phyloP scores from a whole-genome alignment of 805 yeast genomes.

The Kuraishia piskuri region DNA sequence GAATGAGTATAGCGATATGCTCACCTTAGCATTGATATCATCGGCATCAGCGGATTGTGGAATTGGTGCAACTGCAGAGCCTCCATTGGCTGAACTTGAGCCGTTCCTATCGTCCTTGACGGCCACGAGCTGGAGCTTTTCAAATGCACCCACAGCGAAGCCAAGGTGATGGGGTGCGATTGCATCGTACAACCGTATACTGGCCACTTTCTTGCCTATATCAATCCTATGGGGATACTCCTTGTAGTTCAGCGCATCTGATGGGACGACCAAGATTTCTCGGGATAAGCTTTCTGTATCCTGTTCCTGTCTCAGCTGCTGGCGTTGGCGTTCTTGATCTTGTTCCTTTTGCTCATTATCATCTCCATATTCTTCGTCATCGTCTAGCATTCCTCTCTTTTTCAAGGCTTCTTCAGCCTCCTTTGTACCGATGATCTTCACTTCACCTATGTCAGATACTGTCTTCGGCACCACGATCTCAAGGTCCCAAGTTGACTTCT shows the following conservation, averaged over 20 bases:
- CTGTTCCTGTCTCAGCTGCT: slow-evolving; percentile 25
- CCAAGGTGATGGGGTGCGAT: slow-evolving; percentile 93
- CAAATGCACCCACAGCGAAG: slow-evolving; percentile 89
- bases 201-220: slow-evolving; percentile 61
- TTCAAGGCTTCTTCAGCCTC: slow-evolving; percentile 22
- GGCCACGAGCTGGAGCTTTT: slow-evolving; percentile 46
- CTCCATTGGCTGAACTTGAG: background rate
- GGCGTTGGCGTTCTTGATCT: slow-evolving; percentile 15
- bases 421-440: slow-evolving; percentile 31
- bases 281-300: slow-evolving; percentile 38
- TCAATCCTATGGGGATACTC: slow-evolving; percentile 74
- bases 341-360: slow-evolving; percentile 22
- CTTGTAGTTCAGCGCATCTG: slow-evolving; percentile 56
- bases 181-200: slow-evolving; percentile 74
- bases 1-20: slow-evolving; percentile 51
- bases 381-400: slow-evolving; percentile 14
- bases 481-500: slow-evolving; percentile 85
- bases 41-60: slow-evolving; percentile 11
- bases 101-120: slow-evolving; percentile 15
- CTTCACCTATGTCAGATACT: slow-evolving; percentile 56
- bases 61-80: background rate
- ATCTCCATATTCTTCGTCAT: slow-evolving; percentile 23
- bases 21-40: slow-evolving; percentile 22
- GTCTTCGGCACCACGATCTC: slow-evolving; percentile 82
- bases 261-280: slow-evolving; percentile 54